These are phyloP conservation scores for Prunus salicina DNA, from an alignment of 306 rosid genomes.

Conservation along the genomic window DNA sequence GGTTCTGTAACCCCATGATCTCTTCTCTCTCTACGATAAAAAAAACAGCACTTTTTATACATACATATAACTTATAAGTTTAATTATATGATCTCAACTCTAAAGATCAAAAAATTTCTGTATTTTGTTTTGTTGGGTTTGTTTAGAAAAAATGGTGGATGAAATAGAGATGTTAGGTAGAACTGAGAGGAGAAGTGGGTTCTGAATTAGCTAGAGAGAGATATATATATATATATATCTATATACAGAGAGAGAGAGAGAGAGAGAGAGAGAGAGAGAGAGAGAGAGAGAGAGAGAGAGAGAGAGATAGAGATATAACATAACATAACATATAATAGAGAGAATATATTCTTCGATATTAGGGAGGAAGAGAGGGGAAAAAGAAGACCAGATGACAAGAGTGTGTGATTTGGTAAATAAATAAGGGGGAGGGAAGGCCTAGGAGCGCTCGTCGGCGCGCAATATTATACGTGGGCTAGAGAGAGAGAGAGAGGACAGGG, in stretches of 20 bases:
- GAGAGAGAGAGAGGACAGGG: constrained; percentile 5
- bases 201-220: background rate
- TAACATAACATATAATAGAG: too few relatives aligned
- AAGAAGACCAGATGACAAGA: background rate
- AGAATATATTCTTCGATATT: too few relatives aligned
- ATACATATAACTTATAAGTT: background rate
- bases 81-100: background rate
- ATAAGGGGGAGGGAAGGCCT: too few relatives aligned
- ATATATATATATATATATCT: too few relatives aligned
- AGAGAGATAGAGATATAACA: too few relatives aligned
- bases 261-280: too few relatives aligned
- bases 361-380: constrained; percentile 2
- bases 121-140: background rate
- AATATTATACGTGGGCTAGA: constrained; percentile 5
- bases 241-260: too few relatives aligned
- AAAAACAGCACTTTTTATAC: background rate
- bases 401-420: too few relatives aligned
- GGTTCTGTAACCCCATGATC: constrained; percentile 70
- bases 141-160: background rate
- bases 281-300: too few relatives aligned
- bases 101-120: too few relatives aligned
- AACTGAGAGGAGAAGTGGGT: background rate
- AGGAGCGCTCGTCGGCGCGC: too few relatives aligned
- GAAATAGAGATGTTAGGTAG: background rate
- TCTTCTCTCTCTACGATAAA: background rate